Evolutionary conservation across 371 early-diverging fungal species (phyloP).

Genomic region (Fennellomyces sp.): DNA sequence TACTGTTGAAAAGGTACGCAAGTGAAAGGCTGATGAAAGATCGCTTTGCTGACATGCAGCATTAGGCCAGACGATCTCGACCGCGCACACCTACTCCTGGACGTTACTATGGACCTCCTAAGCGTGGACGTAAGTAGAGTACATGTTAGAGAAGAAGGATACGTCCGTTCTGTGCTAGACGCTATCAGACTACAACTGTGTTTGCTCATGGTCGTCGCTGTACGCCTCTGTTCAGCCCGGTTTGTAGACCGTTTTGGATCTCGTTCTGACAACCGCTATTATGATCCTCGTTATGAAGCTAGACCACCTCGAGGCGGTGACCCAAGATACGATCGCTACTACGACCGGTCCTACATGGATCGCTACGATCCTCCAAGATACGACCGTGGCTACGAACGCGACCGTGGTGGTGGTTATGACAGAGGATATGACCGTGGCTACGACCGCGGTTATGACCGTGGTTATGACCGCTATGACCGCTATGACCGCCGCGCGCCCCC

Average conservation of each 20-base stretch:
- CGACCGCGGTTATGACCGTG: slow-evolving; percentile 32
- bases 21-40: slow-evolving; percentile 55
- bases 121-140: slow-evolving; percentile 46
- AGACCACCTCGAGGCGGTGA: slow-evolving; percentile 40
- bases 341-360: slow-evolving; percentile 60
- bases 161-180: slow-evolving; percentile 11
- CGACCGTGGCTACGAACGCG: slow-evolving; percentile 51
- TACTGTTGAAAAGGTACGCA: slow-evolving; percentile 72
- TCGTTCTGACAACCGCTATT: slow-evolving; percentile 24
- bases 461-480: slow-evolving; percentile 59
- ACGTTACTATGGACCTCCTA: slow-evolving; percentile 84
- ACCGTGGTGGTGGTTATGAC: slow-evolving; percentile 52
- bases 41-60: background rate
- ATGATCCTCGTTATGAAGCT: slow-evolving; percentile 25
- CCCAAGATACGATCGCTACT: slow-evolving; percentile 48
- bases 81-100: slow-evolving; percentile 90
- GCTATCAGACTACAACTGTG: slow-evolving; percentile 23
- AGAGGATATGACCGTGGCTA: slow-evolving; percentile 54
- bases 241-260: slow-evolving; percentile 27
- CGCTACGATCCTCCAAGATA: slow-evolving; percentile 57
- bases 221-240: slow-evolving; percentile 12
- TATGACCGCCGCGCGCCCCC: slow-evolving; percentile 61
- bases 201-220: slow-evolving; percentile 24
- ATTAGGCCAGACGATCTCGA: slow-evolving; percentile 68
- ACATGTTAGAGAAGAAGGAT: background rate